phyloP scores from a whole-genome alignment of 202 grass and related monocot genomes.

The Cymbopogon flexuosus region DNA sequence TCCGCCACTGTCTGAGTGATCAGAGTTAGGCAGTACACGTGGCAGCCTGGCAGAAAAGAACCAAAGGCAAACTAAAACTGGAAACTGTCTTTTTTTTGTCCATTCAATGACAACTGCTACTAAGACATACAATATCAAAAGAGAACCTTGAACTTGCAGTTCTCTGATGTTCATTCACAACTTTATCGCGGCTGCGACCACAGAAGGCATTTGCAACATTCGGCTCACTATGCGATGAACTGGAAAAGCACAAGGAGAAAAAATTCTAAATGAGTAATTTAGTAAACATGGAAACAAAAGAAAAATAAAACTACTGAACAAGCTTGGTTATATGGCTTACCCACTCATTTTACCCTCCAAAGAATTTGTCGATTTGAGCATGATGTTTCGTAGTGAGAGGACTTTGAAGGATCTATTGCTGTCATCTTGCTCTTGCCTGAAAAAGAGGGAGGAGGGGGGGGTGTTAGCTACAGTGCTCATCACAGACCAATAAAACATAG shows the following conservation, averaged over 20 bases:
- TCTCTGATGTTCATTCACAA: constrained; percentile 70
- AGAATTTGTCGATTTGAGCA: constrained; percentile 66
- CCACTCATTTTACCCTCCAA: constrained; percentile 70
- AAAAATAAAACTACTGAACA: constrained; percentile 2
- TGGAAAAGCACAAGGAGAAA: constrained; percentile 38
- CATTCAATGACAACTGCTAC: constrained; percentile 13
- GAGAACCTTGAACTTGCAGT: constrained; percentile 89
- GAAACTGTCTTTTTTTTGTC: not conserved
- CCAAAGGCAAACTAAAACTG: not conserved
- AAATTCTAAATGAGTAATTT: constrained; percentile 28
- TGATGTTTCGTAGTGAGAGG: constrained; percentile 63
- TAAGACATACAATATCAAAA: constrained; percentile 29
- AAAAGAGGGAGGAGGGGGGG: constrained; percentile 14
- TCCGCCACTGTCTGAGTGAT: not conserved
- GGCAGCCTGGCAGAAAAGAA: not conserved
- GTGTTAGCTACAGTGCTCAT: constrained; percentile 3
- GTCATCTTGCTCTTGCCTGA: constrained; percentile 84
- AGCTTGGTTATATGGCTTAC: constrained; percentile 10
- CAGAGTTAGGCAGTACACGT: not conserved
- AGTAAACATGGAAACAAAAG: constrained; percentile 7
- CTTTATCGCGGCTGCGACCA: constrained; percentile 54
- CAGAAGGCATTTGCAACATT: constrained; percentile 81
- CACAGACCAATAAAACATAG: not conserved
- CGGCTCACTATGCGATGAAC: constrained; percentile 85
- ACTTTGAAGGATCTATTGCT: constrained; percentile 54